Percentiles rank a stretch among this genome's conserved stretches.
These are phyloP conservation scores for Hemileia vastatrix DNA, from an alignment of 1,284 basidiomycete genomes.

Conservation along the genomic window DNA sequence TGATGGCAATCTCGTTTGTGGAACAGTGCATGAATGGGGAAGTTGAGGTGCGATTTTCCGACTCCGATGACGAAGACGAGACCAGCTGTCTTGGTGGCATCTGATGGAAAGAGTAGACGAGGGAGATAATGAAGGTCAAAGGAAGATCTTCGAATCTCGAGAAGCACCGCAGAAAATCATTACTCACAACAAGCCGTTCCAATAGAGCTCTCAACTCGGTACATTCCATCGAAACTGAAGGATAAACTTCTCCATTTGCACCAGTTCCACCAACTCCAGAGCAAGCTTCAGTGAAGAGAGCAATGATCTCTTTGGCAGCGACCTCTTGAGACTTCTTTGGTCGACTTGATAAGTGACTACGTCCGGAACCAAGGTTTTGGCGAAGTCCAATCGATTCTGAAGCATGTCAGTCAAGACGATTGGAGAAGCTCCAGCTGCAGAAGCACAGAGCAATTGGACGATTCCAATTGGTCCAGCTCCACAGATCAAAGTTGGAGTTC, in stretches of 20 bases:
- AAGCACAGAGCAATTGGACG: constrained; percentile 49
- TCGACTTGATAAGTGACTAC: constrained; percentile 47
- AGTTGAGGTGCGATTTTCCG: constrained; percentile 42
- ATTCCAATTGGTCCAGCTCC: constrained; percentile 52
- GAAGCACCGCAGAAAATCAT: background rate
- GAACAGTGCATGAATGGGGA: constrained; percentile 50
- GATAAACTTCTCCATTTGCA: constrained; percentile 74
- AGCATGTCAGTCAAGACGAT: constrained; percentile 52
- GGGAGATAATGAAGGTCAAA: background rate
- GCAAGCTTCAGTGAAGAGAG: too few species aligned
- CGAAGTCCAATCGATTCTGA: constrained; percentile 50
- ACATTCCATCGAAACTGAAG: constrained; percentile 60
- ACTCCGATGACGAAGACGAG: constrained; percentile 52
- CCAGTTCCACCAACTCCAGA: too few species aligned
- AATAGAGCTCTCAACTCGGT: constrained; percentile 77
- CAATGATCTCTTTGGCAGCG: constrained; percentile 37
- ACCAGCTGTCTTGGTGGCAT: constrained; percentile 48
- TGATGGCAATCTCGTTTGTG: constrained; percentile 51
- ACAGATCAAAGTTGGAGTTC: constrained; percentile 48
- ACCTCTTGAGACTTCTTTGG: constrained; percentile 38
- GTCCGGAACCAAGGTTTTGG: constrained; percentile 48
- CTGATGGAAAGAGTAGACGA: background rate
- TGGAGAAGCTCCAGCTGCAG: constrained; percentile 51
- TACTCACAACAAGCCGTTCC: constrained; percentile 64
- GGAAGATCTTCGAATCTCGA: constrained; percentile 2